Evolutionary conservation across 2,329 filamentous ascomycete species (phyloP).

Genomic region (Fusarium vanettenii): DNA sequence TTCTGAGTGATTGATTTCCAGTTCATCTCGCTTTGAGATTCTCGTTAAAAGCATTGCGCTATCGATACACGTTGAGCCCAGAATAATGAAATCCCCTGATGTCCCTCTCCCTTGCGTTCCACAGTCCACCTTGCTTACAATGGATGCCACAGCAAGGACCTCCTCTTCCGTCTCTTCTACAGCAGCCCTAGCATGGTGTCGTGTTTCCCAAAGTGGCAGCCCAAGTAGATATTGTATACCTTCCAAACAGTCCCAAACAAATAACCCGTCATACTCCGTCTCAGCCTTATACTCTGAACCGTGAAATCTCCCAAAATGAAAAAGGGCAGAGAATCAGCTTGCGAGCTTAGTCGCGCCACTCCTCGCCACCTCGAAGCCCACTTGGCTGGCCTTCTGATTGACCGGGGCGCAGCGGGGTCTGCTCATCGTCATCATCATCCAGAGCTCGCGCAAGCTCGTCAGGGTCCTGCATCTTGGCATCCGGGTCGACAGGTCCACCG

Average conservation of each 20-base stretch:
- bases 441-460: slow-evolving; percentile 72
- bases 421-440: slow-evolving; percentile 63
- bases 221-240: neutral
- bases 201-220: slow-evolving; percentile 1
- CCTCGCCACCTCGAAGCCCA: slow-evolving; percentile 59
- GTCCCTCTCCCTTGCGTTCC: neutral
- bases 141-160: neutral
- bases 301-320: slow-evolving; percentile 17
- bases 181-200: neutral
- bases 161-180: slow-evolving; percentile 23
- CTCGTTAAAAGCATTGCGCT: slow-evolving; percentile 10
- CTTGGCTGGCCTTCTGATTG: slow-evolving; percentile 48
- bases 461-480: slow-evolving; percentile 74
- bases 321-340: neutral
- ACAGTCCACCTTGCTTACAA: neutral
- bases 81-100: neutral
- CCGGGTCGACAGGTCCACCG: slow-evolving; percentile 64
- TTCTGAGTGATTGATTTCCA: slow-evolving; percentile 4
- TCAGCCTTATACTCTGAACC: slow-evolving; percentile 10
- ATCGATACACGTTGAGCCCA: slow-evolving; percentile 21
- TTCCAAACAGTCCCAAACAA: slow-evolving; percentile 31
- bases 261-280: slow-evolving; percentile 36
- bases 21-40: slow-evolving; percentile 18
- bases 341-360: slow-evolving; percentile 55
- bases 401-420: slow-evolving; percentile 47